Conservation (phyloP, 2,329 filamentous ascomycete species). For the Lachnum nothofagi region DNA sequence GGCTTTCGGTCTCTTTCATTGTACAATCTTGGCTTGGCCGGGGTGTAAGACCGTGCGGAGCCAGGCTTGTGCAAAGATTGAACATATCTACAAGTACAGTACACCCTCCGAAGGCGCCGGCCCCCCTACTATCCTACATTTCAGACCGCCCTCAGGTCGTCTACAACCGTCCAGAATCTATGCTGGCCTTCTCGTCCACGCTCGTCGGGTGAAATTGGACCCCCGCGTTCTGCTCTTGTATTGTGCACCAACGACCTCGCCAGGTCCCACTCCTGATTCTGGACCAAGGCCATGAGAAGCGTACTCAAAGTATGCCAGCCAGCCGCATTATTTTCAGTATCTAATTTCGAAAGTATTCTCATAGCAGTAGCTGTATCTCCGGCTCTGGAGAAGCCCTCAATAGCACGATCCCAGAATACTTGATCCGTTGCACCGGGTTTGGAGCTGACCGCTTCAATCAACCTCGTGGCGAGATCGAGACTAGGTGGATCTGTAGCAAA, state of each 20-base stretch:
- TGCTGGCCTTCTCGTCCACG: conserved; percentile 27
- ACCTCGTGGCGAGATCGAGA: conserved; percentile 51
- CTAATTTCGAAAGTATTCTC: conserved; percentile 44
- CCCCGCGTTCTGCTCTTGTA: conserved; percentile 24
- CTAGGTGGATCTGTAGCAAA: conserved; percentile 56
- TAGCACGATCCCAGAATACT: conserved; percentile 64
- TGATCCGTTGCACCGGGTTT: conserved; percentile 41
- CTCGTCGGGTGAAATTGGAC: conserved; percentile 15
- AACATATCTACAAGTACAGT: no score
- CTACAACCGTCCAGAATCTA: conserved; percentile 29
- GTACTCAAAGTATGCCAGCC: conserved; percentile 27
- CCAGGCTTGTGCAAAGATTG: no score
- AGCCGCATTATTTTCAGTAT: conserved; percentile 21
- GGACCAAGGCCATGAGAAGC: conserved; percentile 27
- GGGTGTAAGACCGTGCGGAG: no score
- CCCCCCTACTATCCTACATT: background rate
- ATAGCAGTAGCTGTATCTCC: conserved; percentile 48
- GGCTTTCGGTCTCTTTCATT: no score
- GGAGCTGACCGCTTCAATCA: conserved; percentile 48
- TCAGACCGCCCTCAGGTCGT: conserved; percentile 22
- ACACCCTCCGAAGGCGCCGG: no score
- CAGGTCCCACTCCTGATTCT: conserved; percentile 29
- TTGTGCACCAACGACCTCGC: conserved; percentile 31
- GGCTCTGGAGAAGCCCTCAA: conserved; percentile 58
- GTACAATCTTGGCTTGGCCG: no score